Percentiles rank a stretch among this genome's conserved stretches.
Conservation (phyloP, 805 yeast species). For the Kazachstania taianensis region DNA sequence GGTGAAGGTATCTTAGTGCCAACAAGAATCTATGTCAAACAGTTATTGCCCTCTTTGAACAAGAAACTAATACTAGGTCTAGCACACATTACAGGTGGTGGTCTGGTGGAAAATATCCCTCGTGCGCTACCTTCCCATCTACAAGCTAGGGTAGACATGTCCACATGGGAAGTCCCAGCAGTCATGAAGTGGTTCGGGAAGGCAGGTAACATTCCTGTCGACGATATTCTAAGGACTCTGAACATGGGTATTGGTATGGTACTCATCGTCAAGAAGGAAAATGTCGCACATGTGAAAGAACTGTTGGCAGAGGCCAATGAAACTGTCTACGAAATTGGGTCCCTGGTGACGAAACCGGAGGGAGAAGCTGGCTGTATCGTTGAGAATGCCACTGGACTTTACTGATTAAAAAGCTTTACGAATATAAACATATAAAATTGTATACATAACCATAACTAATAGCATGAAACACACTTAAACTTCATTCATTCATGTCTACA, state of each 20-base stretch:
- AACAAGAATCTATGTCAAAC: constrained; percentile 90
- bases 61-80: constrained; percentile 68
- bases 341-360: constrained; percentile 38
- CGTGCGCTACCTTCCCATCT: constrained; percentile 78
- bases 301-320: constrained; percentile 60
- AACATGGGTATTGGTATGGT: constrained; percentile 98
- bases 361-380: constrained; percentile 56
- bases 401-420: constrained; percentile 6
- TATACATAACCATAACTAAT: too few relatives aligned
- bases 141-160: constrained; percentile 72
- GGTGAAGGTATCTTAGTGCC: constrained; percentile 86
- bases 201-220: constrained; percentile 80
- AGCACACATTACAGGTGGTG: constrained; percentile 98
- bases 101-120: constrained; percentile 91
- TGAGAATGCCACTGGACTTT: constrained; percentile 28
- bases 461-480: too few relatives aligned
- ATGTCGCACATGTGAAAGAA: constrained; percentile 47
- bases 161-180: constrained; percentile 73
- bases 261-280: constrained; percentile 60
- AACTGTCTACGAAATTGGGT: constrained; percentile 61
- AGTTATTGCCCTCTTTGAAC: constrained; percentile 63
- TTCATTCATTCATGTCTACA: too few relatives aligned
- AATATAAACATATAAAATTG: too few relatives aligned
- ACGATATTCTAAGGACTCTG: constrained; percentile 81
- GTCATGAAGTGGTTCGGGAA: constrained; percentile 92